Evolutionary conservation across 306 rosid species (phyloP), one percentile per base, ranked within the genome.

Genomic region (Gastrolobium villosum): DNA sequence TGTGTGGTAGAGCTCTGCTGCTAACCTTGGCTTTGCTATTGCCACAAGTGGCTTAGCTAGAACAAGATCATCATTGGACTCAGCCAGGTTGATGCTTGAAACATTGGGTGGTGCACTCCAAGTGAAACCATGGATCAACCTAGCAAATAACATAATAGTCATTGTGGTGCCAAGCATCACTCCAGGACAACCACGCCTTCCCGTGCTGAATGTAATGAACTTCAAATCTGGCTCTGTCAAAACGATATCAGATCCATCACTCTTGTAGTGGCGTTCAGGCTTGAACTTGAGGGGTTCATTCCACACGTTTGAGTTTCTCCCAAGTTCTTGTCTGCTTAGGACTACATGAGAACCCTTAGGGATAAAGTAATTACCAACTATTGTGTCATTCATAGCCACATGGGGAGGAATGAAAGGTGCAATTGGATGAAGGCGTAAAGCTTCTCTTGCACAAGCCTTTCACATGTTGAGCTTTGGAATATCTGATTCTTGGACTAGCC

Each of bases 301-400:
- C 89, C 92, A 90, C 3, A 81, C 69, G 2, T 59, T 71, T 3
- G 81, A 83, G 32, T 86, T 86, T 32, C 81, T 80, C 1, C 88
- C 83, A 0, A 87, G 76, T 1, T 53, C 87, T 4, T 10, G 4
- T 44, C 95, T 81, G 7, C 87, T 83, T 0, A 90, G 36, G 2
- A 88, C 0, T 26, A 90, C 69, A 7, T 76, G 78, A 10, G 92
- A 87, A 2, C 89, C 88, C 14, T 86, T 88, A 2, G 89, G 88
- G 54, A 90, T 84, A 10, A 84, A 78, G 83, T 88, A 80, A 28
- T 74, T 78, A 3, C 79, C 72, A 0, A 90, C 87, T 2, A 52
- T 1, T 3, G 77, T 49, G 13, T 91, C 88, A 1, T 36, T 32
- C 43, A 11, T 68, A 0, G 86, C 13, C 3, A 84, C 75, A 44